These are phyloP conservation scores for Sanghuangporus weigelae DNA, from an alignment of 1,284 basidiomycete species.

Conservation along the genomic window DNA sequence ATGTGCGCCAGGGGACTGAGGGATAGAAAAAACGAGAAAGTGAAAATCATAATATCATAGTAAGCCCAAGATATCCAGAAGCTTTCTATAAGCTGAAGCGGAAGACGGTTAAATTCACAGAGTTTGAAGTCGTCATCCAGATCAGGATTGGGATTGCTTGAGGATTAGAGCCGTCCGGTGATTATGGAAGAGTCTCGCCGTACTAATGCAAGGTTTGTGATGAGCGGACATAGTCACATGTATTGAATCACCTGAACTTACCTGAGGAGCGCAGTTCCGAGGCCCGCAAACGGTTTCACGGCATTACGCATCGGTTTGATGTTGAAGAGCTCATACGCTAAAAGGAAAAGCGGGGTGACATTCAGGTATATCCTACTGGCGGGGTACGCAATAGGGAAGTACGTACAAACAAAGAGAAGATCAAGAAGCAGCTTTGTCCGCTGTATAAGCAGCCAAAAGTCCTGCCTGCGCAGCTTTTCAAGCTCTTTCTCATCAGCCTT, in stretches of 20 bases:
- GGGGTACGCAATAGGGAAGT: slow-evolving; percentile 23
- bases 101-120: not conserved
- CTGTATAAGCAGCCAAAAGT: slow-evolving; percentile 68
- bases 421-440: slow-evolving; percentile 73
- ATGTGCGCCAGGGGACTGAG: not conserved
- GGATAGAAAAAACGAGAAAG: not conserved
- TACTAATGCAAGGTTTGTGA: slow-evolving; percentile 34
- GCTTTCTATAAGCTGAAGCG: not conserved
- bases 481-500: slow-evolving; percentile 70
- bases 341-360: slow-evolving; percentile 3
- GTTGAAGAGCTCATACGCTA: slow-evolving; percentile 53
- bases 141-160: slow-evolving; percentile 13
- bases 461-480: slow-evolving; percentile 56
- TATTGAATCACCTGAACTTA: slow-evolving; percentile 26
- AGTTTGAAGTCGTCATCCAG: not conserved
- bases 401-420: slow-evolving; percentile 78
- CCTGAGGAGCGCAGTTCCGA: slow-evolving; percentile 68
- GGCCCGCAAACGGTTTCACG: slow-evolving; percentile 61
- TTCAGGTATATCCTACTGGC: not conserved
- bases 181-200: slow-evolving; percentile 64
- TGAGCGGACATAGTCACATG: not conserved
- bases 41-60: not conserved
- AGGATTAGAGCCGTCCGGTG: slow-evolving; percentile 47
- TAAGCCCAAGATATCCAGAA: not conserved
- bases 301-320: slow-evolving; percentile 53